phyloP scores from a whole-genome alignment of 306 rosid species.

The Fagus crenata region DNA sequence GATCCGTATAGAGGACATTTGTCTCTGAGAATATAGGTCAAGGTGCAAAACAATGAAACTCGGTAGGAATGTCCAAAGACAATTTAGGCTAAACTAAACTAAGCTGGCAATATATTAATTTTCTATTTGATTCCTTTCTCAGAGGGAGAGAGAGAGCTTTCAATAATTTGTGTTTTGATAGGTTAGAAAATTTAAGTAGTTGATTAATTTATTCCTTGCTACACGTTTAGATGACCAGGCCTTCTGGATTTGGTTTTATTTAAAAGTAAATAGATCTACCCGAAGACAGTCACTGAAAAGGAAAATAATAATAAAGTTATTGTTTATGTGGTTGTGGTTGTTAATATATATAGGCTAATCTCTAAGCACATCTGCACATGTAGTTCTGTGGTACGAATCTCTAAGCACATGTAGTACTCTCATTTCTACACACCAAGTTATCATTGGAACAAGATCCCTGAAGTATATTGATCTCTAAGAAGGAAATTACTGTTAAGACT shows the following conservation, averaged over 20 bases:
- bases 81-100: slow-evolving; percentile 13
- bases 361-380: no score
- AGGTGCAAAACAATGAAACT: slow-evolving; percentile 15
- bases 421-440: no score
- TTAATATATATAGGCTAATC: neutral
- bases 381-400: no score
- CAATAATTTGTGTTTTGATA: slow-evolving; percentile 25
- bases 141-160: slow-evolving; percentile 2
- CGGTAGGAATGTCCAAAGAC: slow-evolving; percentile 32
- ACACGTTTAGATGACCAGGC: neutral
- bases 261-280: neutral
- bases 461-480: no score
- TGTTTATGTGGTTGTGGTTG: neutral
- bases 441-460: no score
- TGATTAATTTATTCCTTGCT: neutral
- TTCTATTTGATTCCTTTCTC: slow-evolving; percentile 1
- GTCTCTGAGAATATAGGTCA: neutral
- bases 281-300: neutral
- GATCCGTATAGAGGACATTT: neutral
- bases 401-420: no score
- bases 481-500: no score
- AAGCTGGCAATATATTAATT: slow-evolving; percentile 9
- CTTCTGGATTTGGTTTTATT: neutral
- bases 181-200: neutral
- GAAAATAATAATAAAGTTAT: neutral